Evolutionary conservation across 2,329 filamentous ascomycete species (phyloP).

Genomic region (Chaetomium strumarium): DNA sequence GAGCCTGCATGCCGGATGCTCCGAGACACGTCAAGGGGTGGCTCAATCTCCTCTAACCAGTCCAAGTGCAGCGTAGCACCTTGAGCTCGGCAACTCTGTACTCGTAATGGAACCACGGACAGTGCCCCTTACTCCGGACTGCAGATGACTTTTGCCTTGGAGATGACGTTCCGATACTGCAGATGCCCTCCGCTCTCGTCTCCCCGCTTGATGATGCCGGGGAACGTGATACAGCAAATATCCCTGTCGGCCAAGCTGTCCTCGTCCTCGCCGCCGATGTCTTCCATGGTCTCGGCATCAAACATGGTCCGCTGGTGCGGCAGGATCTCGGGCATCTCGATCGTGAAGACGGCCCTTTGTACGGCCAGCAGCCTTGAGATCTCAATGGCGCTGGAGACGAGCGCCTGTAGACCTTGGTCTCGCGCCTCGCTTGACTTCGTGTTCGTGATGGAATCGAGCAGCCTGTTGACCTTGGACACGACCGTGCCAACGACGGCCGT

Average conservation of each 20-base stretch:
- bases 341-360: conserved; percentile 53
- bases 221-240: conserved; percentile 58
- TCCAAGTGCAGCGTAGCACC: too few relatives aligned
- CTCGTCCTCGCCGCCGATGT: conserved; percentile 58
- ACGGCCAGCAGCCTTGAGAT: conserved; percentile 51
- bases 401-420: conserved; percentile 47
- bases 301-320: conserved; percentile 52
- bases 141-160: conserved; percentile 61
- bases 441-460: conserved; percentile 47
- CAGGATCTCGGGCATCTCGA: conserved; percentile 49
- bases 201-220: conserved; percentile 57
- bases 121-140: conserved; percentile 36
- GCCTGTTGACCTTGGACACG: conserved; percentile 41
- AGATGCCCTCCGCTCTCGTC: conserved; percentile 58
- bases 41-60: too few relatives aligned
- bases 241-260: conserved; percentile 46
- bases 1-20: too few relatives aligned
- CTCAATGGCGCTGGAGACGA: conserved; percentile 49
- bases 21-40: too few relatives aligned
- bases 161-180: conserved; percentile 57
- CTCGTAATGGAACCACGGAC: neutral
- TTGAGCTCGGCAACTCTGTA: too few relatives aligned
- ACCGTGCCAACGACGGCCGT: conserved; percentile 37
- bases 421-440: conserved; percentile 37
- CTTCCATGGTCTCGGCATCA: conserved; percentile 57